Evolutionary conservation across 1,284 basidiomycete genomes (phyloP).

Genomic region (Marasmius sp.): DNA sequence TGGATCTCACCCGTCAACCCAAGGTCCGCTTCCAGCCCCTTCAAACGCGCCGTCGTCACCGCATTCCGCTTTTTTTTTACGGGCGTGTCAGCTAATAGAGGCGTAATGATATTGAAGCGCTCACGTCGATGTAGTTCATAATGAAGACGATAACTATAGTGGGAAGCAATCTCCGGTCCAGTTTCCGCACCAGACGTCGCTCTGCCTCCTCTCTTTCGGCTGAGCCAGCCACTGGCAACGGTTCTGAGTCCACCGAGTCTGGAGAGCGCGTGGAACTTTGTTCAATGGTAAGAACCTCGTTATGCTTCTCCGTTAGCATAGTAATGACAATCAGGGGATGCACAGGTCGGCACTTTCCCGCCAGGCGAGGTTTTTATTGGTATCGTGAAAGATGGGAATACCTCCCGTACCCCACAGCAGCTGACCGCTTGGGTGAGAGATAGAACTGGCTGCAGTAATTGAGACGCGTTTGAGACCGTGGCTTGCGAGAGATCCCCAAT

Average conservation of each 20-base stretch:
- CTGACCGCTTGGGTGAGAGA: no score
- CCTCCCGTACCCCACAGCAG: no score
- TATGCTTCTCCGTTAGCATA: neutral
- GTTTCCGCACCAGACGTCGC: slow-evolving; percentile 45
- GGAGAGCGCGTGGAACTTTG: neutral
- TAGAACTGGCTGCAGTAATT: no score
- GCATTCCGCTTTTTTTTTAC: slow-evolving; percentile 54
- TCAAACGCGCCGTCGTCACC: slow-evolving; percentile 57
- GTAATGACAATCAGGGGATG: neutral
- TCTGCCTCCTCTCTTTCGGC: slow-evolving; percentile 29
- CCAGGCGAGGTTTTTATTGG: no score
- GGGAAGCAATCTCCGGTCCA: slow-evolving; percentile 60
- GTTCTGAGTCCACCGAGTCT: neutral
- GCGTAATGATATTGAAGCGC: slow-evolving; percentile 19
- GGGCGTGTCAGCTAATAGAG: neutral
- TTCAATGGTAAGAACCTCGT: neutral
- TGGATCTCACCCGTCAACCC: slow-evolving; percentile 38
- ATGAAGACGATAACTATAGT: slow-evolving; percentile 63
- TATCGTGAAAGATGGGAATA: no score
- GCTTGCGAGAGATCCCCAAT: no score
- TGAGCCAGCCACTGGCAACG: slow-evolving; percentile 13
- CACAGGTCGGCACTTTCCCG: no score
- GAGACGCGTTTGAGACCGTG: no score
- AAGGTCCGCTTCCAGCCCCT: slow-evolving; percentile 61
- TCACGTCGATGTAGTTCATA: slow-evolving; percentile 70